Base-by-base conservation (phyloP, 352 stramenopile species). In the Pythium diclinum region DNA sequence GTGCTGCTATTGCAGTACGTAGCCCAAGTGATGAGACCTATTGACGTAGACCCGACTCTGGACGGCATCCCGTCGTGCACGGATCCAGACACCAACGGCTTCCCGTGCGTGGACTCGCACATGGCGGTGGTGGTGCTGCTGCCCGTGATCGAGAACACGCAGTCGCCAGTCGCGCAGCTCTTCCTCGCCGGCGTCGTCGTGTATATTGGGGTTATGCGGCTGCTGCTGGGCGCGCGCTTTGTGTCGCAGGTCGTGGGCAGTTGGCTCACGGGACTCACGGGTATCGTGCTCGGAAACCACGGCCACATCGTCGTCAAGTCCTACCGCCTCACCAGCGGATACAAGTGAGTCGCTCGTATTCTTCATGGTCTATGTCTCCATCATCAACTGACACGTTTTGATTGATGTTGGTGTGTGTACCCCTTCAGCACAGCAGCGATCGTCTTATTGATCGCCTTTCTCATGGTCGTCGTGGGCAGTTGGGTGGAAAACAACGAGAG, bases 401-500 rank as follows among this genome's bases (percentile, higher is more conserved):
- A 52, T 28, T 40, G 3, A 2, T 65, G 28, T 34, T 65, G 21
- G 11, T 68, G 49, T 62, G 32, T 59, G 1, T 8, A 11, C 25
- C 25, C 25, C 25, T 28, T 28, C 40, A 85, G 76, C 44, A 74
- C 74, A 1, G 78, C 68, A 23, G 81, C 74, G 1, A 77, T 88
- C 28, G 51, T 90, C 8, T 25, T 65, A 21, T 44, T 89, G 17
- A 36, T 90, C 9, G 74, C 83, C 13, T 66, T 89, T 21, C 23
- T 72, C 13, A 76, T 88, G 68, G 33, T 83, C 13, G 77, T 90
- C 13, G 47, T 90, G 3, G 78, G 83, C 8, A 74, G 65, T 32
- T 89, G 80, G 79, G 76, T 92, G 58, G 83, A 92, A 56, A 89
- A 90, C 71, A 92, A 92, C 58, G 73, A 92, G 16, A 92, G 83